Percentiles rank a stretch among this genome's conserved stretches.
Evolutionary conservation across 192 early-diverging fungal species (phyloP).

Genomic region (Backusella luteola): DNA sequence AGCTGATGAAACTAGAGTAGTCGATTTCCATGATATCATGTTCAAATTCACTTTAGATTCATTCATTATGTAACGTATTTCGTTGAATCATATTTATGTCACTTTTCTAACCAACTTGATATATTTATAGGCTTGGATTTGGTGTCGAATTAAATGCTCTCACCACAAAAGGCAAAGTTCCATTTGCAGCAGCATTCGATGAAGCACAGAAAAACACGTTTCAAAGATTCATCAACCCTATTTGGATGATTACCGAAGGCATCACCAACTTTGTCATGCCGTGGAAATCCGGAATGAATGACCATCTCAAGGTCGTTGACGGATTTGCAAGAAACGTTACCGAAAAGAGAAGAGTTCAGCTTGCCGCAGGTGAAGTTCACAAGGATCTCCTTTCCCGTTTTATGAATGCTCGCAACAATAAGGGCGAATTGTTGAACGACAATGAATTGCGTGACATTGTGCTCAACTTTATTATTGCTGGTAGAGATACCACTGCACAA

Average conservation of each 20-base stretch:
- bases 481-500: slow-evolving; percentile 53
- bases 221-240: slow-evolving; percentile 35
- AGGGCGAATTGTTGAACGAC: slow-evolving; percentile 24
- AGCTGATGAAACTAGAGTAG: slow-evolving; percentile 25
- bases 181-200: slow-evolving; percentile 57
- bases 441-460: slow-evolving; percentile 38
- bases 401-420: slow-evolving; percentile 30
- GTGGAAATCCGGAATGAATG: slow-evolving; percentile 22
- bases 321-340: slow-evolving; percentile 28
- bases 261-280: slow-evolving; percentile 14
- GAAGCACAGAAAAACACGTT: slow-evolving; percentile 39
- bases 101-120: background rate
- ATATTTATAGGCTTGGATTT: slow-evolving; percentile 38
- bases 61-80: slow-evolving; percentile 36
- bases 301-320: slow-evolving; percentile 30
- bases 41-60: slow-evolving; percentile 48
- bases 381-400: slow-evolving; percentile 38
- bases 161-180: slow-evolving; percentile 33
- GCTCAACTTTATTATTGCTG: slow-evolving; percentile 41
- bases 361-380: slow-evolving; percentile 15
- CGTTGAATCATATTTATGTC: background rate
- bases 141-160: slow-evolving; percentile 46
- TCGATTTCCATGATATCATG: slow-evolving; percentile 47
- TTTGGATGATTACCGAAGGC: background rate
- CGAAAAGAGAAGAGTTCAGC: slow-evolving; percentile 24